Percentiles rank a stretch among this genome's conserved stretches.
These are phyloP conservation scores for Vickermania spadyakhi DNA, from an alignment of 208 protist species.

Conservation along the genomic window DNA sequence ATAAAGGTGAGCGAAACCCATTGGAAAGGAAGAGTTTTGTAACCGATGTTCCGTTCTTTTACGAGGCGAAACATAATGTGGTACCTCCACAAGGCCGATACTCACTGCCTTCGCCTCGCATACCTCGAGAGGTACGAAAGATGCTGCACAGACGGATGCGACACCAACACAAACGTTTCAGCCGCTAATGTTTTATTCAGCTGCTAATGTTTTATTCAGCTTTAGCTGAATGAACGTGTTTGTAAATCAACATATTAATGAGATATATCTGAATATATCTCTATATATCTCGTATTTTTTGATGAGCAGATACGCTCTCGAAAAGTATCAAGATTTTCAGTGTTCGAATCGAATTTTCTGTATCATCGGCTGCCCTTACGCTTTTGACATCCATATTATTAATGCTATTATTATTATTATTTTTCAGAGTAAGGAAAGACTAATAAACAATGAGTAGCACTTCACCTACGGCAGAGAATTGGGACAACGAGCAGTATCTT, in stretches of 20 bases:
- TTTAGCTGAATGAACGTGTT: background rate
- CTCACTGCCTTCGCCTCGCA: constrained; percentile 46
- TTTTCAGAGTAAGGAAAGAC: background rate
- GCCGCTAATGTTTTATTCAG: constrained; percentile 7
- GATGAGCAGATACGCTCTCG: too few relatives aligned
- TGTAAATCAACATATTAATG: too few relatives aligned
- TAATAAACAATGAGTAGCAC: background rate
- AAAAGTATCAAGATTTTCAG: too few relatives aligned
- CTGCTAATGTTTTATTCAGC: background rate
- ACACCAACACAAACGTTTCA: constrained; percentile 16
- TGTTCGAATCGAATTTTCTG: too few relatives aligned
- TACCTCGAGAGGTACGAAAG: constrained; percentile 29
- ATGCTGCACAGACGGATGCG: constrained; percentile 15
- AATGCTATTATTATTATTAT: constrained; percentile 1
- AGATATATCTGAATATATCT: too few relatives aligned
- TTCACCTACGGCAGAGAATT: constrained; percentile 13
- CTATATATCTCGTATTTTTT: too few relatives aligned
- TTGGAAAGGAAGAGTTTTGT: constrained; percentile 24
- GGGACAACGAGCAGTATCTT: constrained; percentile 50
- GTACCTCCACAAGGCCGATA: constrained; percentile 56
- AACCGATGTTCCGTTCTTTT: constrained; percentile 73
- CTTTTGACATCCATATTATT: too few relatives aligned
- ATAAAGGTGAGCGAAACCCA: constrained; percentile 9
- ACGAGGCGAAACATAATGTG: constrained; percentile 35
- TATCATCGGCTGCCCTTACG: too few relatives aligned